These are phyloP conservation scores for Penicillium paneum DNA, from an alignment of 2,329 filamentous ascomycete genomes.

Conservation along the genomic window DNA sequence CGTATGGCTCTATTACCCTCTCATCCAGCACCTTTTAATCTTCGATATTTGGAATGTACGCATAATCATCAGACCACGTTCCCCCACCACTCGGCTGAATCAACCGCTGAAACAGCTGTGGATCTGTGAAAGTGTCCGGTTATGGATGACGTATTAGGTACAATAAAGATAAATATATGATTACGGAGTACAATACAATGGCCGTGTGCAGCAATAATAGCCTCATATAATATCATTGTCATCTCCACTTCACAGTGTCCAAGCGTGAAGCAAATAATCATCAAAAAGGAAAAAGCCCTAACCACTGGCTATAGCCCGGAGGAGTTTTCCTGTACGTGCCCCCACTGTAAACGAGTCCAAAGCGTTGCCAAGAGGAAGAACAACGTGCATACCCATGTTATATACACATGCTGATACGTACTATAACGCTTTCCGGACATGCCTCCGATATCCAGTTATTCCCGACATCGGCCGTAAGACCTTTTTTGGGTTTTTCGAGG, in stretches of 20 bases:
- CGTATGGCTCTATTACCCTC: too few species aligned
- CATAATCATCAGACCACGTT: neutral
- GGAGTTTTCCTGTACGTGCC: slow-evolving; percentile 2
- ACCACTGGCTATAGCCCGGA: neutral
- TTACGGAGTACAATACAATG: too few species aligned
- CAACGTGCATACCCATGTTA: neutral
- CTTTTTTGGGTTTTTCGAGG: neutral
- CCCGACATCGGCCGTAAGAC: slow-evolving; percentile 10
- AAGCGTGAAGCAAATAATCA: neutral
- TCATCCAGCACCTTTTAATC: too few species aligned
- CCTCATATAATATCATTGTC: neutral
- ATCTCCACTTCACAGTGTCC: neutral
- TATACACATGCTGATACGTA: neutral
- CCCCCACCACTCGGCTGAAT: neutral
- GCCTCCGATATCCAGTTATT: neutral
- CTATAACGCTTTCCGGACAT: neutral
- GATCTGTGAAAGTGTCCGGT: neutral
- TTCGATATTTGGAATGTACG: neutral
- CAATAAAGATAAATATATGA: too few species aligned
- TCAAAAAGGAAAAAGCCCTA: neutral
- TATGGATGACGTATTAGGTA: neutral
- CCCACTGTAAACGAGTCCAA: slow-evolving; percentile 5
- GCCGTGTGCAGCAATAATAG: neutral
- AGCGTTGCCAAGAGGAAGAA: slow-evolving; percentile 1
- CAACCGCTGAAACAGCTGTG: neutral